Percentiles rank a stretch among this genome's conserved stretches.
These are phyloP conservation scores for Saturnispora bothae DNA, from an alignment of 805 yeast species.

Conservation along the genomic window DNA sequence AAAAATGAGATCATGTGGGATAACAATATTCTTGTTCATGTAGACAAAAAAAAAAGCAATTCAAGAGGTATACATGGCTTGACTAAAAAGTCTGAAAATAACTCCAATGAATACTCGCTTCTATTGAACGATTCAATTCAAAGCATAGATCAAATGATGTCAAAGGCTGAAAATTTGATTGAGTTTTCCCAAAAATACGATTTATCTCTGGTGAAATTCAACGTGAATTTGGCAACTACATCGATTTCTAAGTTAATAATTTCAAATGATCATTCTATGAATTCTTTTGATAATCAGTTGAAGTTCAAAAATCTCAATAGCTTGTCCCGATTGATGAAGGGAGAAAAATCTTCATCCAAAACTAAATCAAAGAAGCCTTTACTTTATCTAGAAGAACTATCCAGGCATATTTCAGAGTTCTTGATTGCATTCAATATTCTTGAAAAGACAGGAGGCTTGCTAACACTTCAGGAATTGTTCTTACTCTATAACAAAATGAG, in stretches of 20 bases:
- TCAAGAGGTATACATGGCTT: constrained; percentile 57
- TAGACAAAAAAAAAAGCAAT: neutral
- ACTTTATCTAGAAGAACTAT: constrained; percentile 45
- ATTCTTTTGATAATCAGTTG: neutral
- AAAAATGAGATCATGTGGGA: neutral
- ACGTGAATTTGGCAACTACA: constrained; percentile 2
- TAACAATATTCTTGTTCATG: neutral
- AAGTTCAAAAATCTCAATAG: constrained; percentile 17
- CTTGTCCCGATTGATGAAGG: constrained; percentile 15
- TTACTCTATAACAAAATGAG: constrained; percentile 55
- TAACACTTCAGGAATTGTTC: constrained; percentile 53
- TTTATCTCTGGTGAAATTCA: constrained; percentile 15
- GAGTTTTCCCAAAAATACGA: constrained; percentile 40
- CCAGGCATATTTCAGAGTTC: constrained; percentile 74
- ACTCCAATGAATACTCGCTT: constrained; percentile 46
- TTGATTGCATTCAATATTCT: constrained; percentile 35
- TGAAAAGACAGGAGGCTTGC: constrained; percentile 44
- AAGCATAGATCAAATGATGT: constrained; percentile 67
- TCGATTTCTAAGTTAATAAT: constrained; percentile 10
- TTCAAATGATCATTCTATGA: neutral
- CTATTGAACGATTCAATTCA: constrained; percentile 60
- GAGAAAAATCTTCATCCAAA: constrained; percentile 2
- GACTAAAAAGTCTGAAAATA: constrained; percentile 44
- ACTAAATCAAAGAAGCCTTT: constrained; percentile 14
- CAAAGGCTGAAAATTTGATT: constrained; percentile 66